phyloP scores from a whole-genome alignment of 768 basidiomycete species.

The Pisolithus marmoratus region DNA sequence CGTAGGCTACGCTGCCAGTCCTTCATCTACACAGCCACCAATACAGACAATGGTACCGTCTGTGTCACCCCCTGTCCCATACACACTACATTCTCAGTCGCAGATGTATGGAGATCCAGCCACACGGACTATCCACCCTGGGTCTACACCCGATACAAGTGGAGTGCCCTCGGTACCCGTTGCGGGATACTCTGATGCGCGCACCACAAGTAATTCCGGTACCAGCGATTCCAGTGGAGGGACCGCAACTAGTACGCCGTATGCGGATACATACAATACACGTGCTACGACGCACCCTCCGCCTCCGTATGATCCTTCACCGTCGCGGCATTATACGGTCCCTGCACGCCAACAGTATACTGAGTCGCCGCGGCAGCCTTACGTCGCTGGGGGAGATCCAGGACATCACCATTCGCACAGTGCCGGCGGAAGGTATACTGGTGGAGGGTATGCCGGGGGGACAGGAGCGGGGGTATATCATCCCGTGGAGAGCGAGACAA shows the following conservation, averaged over 20 bases:
- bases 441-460: slow-evolving; percentile 28
- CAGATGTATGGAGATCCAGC: slow-evolving; percentile 20
- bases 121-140: slow-evolving; percentile 7
- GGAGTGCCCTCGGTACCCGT: neutral
- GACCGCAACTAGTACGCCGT: neutral
- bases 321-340: slow-evolving; percentile 13
- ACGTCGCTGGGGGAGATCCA: slow-evolving; percentile 17
- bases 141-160: neutral
- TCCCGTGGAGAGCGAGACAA: slow-evolving; percentile 49
- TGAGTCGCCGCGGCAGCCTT: slow-evolving; percentile 23
- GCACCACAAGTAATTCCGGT: neutral
- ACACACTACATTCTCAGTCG: slow-evolving; percentile 19
- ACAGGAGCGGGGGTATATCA: slow-evolving; percentile 33
- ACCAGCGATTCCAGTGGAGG: neutral
- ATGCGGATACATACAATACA: neutral
- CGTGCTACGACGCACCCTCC: neutral
- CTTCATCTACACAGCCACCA: slow-evolving; percentile 7
- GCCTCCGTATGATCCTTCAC: neutral
- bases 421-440: slow-evolving; percentile 31
- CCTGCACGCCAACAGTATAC: slow-evolving; percentile 18
- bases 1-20: slow-evolving; percentile 13
- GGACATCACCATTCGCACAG: neutral
- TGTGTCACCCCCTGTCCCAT: slow-evolving; percentile 19
- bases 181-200: slow-evolving; percentile 4
- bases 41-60: slow-evolving; percentile 16